Evolutionary conservation across 176 grass and related monocot genomes (phyloP), one percentile per base, ranked within the genome.

Genomic region (Lolium multiflorum): DNA sequence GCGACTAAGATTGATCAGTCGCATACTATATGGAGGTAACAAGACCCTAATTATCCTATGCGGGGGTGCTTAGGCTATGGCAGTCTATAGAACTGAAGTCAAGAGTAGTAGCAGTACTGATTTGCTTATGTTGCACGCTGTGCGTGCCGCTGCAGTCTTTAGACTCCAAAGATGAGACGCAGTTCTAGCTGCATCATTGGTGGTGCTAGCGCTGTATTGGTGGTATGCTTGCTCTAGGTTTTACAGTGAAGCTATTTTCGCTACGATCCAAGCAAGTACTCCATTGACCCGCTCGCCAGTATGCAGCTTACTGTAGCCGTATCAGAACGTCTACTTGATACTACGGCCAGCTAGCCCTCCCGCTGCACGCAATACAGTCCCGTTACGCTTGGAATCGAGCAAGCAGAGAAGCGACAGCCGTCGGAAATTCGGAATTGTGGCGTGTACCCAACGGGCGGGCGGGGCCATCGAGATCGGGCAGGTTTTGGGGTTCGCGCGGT

Each of bases 381-480:
- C 65, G 21, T 48, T 67, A 22, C 18, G 76, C 82, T 72, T 75
- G 76, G 77, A 58, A 50, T 4, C 37, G 68, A 6, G 11, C 55
- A 1, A 20, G 64, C 35, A 24, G 13, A 55, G 57, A 65, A 75
- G 48, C 76, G 76, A 76, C 64, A 39, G 68, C 15, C 8, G 51
- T 72, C 22, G 50, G 20, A 67, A 18, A 71, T 79, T 72, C 22
- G 50, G 20, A 67, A 18, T 77, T 79, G 79, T 79, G 79, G 74
- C 44, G 84, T 14, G 3, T 83, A 67, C 31, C 10, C 52, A 67
- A 18, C 5, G 76, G 26, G 24, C 61, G 62, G 72, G 24, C 61
- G 71, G 79, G 77, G 54, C 41, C 79, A 38, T 35, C 25, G 59
- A 76, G 77, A 35, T 2, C 46, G 52, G 28, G 47, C 64, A 24